Percentiles rank a stretch among this genome's conserved stretches.
Conservation (phyloP, 805 yeast species). For the Candida xiaguanensis region DNA sequence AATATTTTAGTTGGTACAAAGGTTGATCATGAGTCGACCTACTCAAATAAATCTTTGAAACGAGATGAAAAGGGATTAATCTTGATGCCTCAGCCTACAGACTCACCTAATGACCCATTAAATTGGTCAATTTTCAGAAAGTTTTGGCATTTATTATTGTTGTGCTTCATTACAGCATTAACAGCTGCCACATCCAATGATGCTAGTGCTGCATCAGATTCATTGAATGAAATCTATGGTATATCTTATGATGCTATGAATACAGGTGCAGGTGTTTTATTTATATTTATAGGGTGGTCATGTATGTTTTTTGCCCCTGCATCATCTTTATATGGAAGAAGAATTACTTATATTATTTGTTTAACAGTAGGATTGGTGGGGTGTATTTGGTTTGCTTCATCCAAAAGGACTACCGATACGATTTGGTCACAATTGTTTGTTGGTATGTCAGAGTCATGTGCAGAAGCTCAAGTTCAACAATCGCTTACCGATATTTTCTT, state of each 20-base stretch:
- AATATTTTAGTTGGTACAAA: conserved; percentile 27
- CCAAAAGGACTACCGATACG: conserved; percentile 33
- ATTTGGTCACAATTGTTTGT: conserved; percentile 47
- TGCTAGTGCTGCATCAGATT: conserved; percentile 46
- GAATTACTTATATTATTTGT: conserved; percentile 40
- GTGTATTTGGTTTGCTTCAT: conserved; percentile 42
- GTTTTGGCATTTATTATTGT: conserved; percentile 31
- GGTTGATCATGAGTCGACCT: conserved; percentile 7
- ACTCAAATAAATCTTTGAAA: conserved; percentile 4
- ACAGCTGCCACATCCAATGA: conserved; percentile 50
- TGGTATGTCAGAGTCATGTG: conserved; percentile 38
- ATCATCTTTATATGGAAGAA: conserved; percentile 42
- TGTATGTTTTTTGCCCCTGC: conserved; percentile 45
- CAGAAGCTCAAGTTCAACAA: conserved; percentile 43
- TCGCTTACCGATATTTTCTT: conserved; percentile 35
- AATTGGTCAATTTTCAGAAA: conserved; percentile 40
- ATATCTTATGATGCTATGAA: conserved; percentile 47
- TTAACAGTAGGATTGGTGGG: conserved; percentile 38
- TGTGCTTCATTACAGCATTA: conserved; percentile 41
- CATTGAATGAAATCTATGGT: conserved; percentile 38
- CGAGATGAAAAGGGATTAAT: conserved; percentile 30
- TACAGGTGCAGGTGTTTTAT: conserved; percentile 48
- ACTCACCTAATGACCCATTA: conserved; percentile 47
- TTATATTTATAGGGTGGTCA: conserved; percentile 41
- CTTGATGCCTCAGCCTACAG: conserved; percentile 47